Base-by-base conservation (phyloP, 441 rosid genomes). In the Gossypium schwendimanii region DNA sequence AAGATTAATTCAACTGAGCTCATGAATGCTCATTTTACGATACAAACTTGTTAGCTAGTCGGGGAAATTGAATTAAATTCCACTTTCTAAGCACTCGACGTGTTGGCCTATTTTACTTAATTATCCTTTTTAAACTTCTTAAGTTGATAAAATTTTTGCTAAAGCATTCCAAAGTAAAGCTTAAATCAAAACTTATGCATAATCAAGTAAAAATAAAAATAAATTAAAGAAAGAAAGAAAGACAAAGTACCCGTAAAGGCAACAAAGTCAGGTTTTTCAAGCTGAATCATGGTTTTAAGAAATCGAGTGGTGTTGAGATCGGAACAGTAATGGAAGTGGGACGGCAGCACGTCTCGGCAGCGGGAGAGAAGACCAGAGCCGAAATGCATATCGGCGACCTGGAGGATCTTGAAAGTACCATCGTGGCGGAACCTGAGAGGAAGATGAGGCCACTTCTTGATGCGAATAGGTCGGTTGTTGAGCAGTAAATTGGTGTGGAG, bases 371-470 rank as follows among this genome's bases (percentile, higher is more conserved):
- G 31, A 61, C 97, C 98, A 77, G 81, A 86, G 23, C 97, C 98
- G 72, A 57, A 91, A 79, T 93, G 98, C 98, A 93, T 88, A 75
- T 93, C 97, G 15, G 96, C 96, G 66, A 93, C 94, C 97, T 93
- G 96, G 57, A 91, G 93, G 88, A 91, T 94, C 71, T 91, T 94
- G 90, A 91, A 94, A 18, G 93, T 83, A 70, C 96, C 97, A 54
- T 91, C 94, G 50, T 83, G 77, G 53, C 88, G 91, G 78, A 94
- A 91, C 11, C 91, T 85, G 53, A 89, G 88, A 71, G 97, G 97
- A 63, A 88, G 96, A 77, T 81, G 72, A 1, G 92, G 76, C 71
- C 81, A 76, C 23, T 80, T 81, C 87, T 90, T 91, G 58, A 86
- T 28, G 67, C 65, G 93, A 76, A 88, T 62, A 26, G 72, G 68